Percentiles rank a stretch among this genome's conserved stretches.
Evolutionary conservation across 225 moss, liverwort and hornwort genomes (phyloP).

Genomic region (Ulota crispa): DNA sequence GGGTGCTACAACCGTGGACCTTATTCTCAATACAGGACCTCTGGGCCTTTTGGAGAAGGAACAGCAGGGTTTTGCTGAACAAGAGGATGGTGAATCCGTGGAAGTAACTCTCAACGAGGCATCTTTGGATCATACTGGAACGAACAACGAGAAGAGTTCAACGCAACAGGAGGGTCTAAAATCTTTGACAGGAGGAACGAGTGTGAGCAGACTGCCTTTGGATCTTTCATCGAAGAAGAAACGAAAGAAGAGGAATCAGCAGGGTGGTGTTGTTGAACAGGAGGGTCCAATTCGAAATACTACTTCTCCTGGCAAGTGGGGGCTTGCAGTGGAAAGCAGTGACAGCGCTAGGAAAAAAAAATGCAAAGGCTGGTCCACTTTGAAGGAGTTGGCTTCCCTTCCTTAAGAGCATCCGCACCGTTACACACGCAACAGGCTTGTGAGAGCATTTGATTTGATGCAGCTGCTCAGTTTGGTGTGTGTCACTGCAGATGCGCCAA

Average conservation of each 20-base stretch:
- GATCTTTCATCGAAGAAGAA: slow-evolving; percentile 24
- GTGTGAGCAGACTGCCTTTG: slow-evolving; percentile 10
- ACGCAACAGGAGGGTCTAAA: slow-evolving; percentile 15
- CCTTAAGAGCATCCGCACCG: neutral
- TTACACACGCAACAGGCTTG: too few relatives aligned
- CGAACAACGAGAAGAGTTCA: neutral
- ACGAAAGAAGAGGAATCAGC: slow-evolving; percentile 19
- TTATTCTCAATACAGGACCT: neutral
- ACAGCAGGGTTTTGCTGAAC: neutral
- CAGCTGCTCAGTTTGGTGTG: too few relatives aligned
- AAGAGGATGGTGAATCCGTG: neutral
- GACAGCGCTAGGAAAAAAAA: slow-evolving; percentile 53
- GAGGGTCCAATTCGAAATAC: slow-evolving; percentile 11
- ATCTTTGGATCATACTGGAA: slow-evolving; percentile 11
- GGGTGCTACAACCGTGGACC: slow-evolving; percentile 8
- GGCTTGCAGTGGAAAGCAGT: slow-evolving; percentile 13
- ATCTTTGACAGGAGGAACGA: neutral
- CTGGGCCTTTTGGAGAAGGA: neutral
- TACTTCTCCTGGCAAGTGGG: slow-evolving; percentile 2
- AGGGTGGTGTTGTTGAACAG: slow-evolving; percentile 11
- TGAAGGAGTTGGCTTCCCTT: slow-evolving; percentile 52
- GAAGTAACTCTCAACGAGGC: neutral
- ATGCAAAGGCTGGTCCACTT: slow-evolving; percentile 71
- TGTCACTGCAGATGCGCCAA: too few relatives aligned
- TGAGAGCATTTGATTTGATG: neutral